These are phyloP conservation scores for Earliella scabrosa DNA, from an alignment of 1,284 basidiomycete species.

Conservation along the genomic window DNA sequence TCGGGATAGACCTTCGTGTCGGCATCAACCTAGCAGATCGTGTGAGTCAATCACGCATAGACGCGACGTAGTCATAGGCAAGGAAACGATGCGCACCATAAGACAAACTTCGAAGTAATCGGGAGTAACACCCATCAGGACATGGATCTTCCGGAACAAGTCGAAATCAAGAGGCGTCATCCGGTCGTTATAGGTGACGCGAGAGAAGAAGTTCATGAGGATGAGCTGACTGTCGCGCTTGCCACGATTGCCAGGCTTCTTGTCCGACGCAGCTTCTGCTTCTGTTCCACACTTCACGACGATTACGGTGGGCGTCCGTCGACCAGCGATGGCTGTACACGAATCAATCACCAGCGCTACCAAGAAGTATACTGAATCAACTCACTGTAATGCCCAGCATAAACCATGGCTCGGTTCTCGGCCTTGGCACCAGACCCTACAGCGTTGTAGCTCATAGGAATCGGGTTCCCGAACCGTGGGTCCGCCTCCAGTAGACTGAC, in stretches of 20 bases:
- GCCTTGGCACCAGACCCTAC: conserved; percentile 90
- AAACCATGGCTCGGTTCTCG: conserved; percentile 97
- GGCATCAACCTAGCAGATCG: conserved; percentile 82
- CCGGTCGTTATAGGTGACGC: conserved; percentile 98
- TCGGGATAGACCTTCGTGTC: conserved; percentile 94
- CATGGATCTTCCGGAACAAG: conserved; percentile 95
- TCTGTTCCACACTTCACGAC: conserved; percentile 97
- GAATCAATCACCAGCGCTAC: neutral
- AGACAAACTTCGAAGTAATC: conserved; percentile 98
- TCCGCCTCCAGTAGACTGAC: conserved; percentile 93
- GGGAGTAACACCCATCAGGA: conserved; percentile 98
- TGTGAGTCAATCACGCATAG: neutral
- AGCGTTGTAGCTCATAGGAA: conserved; percentile 93
- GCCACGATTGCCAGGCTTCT: conserved; percentile 97
- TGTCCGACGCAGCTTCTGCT: conserved; percentile 77
- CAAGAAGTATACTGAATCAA: conserved; percentile 24
- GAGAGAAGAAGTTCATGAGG: conserved; percentile 99
- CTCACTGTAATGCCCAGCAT: conserved; percentile 98
- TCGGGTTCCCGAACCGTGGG: conserved; percentile 94
- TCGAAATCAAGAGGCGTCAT: conserved; percentile 99
- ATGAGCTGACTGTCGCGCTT: conserved; percentile 99
- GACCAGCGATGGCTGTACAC: conserved; percentile 73
- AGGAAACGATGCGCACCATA: conserved; percentile 72
- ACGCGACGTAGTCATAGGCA: neutral
- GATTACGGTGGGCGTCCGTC: conserved; percentile 93